phyloP scores from a whole-genome alignment of 768 basidiomycete genomes.

The Rhodosporidiobolus odoratus region DNA sequence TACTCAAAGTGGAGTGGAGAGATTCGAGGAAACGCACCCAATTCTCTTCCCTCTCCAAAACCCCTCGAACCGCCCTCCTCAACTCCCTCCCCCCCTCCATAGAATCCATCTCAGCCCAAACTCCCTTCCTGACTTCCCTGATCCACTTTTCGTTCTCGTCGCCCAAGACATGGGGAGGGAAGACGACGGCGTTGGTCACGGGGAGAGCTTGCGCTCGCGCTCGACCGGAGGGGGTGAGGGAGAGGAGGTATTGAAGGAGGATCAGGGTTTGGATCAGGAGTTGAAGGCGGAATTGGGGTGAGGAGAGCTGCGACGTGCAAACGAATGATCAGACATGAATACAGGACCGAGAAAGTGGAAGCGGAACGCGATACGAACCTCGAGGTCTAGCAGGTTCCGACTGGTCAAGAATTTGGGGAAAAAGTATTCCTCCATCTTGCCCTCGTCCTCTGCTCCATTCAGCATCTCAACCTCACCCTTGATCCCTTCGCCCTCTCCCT shows the following conservation, averaged over 20 bases:
- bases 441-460: constrained; percentile 17
- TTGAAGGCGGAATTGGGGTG: constrained; percentile 87
- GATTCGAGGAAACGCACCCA: constrained; percentile 53
- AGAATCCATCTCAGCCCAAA: constrained; percentile 56
- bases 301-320: constrained; percentile 61
- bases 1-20: not conserved
- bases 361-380: constrained; percentile 55
- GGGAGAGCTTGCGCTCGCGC: constrained; percentile 54
- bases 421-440: constrained; percentile 65
- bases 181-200: constrained; percentile 25
- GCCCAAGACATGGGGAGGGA: constrained; percentile 11
- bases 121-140: constrained; percentile 61
- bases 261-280: constrained; percentile 65
- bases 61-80: constrained; percentile 63
- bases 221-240: constrained; percentile 66
- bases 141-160: constrained; percentile 67
- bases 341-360: not conserved
- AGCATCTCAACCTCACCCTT: not conserved
- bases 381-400: constrained; percentile 76
- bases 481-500: not conserved
- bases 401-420: constrained; percentile 90
- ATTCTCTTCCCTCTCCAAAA: constrained; percentile 76
- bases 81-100: constrained; percentile 58
- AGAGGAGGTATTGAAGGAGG: constrained; percentile 53
- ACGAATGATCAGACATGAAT: constrained; percentile 6